A percentile compares a stretch with the other conserved stretches of the same genome.
These are phyloP conservation scores for Jamesozyma spencerorum DNA, from an alignment of 805 yeast species.

Conservation along the genomic window DNA sequence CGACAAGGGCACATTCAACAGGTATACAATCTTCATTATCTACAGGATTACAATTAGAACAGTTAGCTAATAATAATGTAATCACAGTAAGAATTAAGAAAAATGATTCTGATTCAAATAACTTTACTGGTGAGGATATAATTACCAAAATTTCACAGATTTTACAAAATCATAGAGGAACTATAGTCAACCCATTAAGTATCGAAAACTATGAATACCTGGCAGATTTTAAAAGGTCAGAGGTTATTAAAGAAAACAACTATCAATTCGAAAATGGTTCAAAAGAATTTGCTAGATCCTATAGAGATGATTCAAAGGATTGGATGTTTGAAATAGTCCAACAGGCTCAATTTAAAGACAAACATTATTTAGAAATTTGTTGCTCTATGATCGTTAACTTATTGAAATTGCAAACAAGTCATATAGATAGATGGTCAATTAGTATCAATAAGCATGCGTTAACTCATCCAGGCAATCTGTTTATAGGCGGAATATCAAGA, in stretches of 20 bases:
- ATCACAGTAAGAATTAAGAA: slow-evolving; percentile 19
- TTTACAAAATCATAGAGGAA: slow-evolving; percentile 11
- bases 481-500: slow-evolving; percentile 41
- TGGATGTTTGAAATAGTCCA: slow-evolving; percentile 21
- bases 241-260: slow-evolving; percentile 14
- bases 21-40: not conserved
- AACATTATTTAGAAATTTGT: slow-evolving; percentile 5
- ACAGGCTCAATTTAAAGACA: slow-evolving; percentile 20
- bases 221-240: slow-evolving; percentile 16
- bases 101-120: slow-evolving; percentile 2
- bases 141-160: slow-evolving; percentile 1
- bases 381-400: not conserved
- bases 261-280: slow-evolving; percentile 22
- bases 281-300: slow-evolving; percentile 13
- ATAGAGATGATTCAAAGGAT: slow-evolving; percentile 5
- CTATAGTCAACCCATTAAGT: slow-evolving; percentile 12
- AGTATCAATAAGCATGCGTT: slow-evolving; percentile 24
- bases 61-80: slow-evolving; percentile 24
- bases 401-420: not conserved
- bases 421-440: slow-evolving; percentile 21
- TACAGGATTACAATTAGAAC: slow-evolving; percentile 16
- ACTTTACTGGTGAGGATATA: not conserved
- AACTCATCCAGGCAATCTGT: slow-evolving; percentile 51
- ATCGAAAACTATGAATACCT: slow-evolving; percentile 27
- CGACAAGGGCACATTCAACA: not conserved